Evolutionary conservation across 257 asterid genomes (phyloP), one percentile per base, ranked within the genome.

Genomic region (Apocynum venetum): DNA sequence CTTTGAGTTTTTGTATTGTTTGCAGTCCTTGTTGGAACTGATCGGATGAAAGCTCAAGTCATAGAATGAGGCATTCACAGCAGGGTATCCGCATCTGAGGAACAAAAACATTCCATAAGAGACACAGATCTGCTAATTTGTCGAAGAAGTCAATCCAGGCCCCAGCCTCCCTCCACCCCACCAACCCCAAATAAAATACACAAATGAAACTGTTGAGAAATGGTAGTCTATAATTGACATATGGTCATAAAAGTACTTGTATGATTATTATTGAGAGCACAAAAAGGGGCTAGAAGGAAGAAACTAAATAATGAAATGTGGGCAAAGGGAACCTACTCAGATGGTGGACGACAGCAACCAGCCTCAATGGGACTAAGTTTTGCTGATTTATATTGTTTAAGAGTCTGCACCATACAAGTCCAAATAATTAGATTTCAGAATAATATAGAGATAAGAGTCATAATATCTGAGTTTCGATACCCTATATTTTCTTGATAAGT

Each of bases 321-420:
- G 57, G 35, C 9, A 3, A 13, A 43, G 70, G 78, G 77, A 55
- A 84, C 88, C 8, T 84, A 94, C 98, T 92, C 97, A 5, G 91
- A 92, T 14, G 98, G 98, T 36, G 98, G 98, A 66, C 96, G 88
- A 73, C 98, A 94, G 83, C 98, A 94, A 70, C 97, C 97, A 73
- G 98, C 95, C 88, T 94, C 98, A 49, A 92, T 83, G 49, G 98
- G 97, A 81, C 93, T 91, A 77, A 94, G 84, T 77, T 89, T 86
- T 51, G 98, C 97, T 31, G 65, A 73, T 76, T 88, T 87, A 20
- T 84, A 92, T 74, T 90, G 91, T 82, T 85, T 87, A 52, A 83
- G 85, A 74, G 86, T 91, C 98, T 94, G 89, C 64, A 77, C 17
- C 36, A 80, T 77, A 74, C 38, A 73, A 75, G 67, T 46, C 63